Evolutionary conservation across 352 stramenopile species (phyloP).

Genomic region (Globisporangium nodosum): DNA sequence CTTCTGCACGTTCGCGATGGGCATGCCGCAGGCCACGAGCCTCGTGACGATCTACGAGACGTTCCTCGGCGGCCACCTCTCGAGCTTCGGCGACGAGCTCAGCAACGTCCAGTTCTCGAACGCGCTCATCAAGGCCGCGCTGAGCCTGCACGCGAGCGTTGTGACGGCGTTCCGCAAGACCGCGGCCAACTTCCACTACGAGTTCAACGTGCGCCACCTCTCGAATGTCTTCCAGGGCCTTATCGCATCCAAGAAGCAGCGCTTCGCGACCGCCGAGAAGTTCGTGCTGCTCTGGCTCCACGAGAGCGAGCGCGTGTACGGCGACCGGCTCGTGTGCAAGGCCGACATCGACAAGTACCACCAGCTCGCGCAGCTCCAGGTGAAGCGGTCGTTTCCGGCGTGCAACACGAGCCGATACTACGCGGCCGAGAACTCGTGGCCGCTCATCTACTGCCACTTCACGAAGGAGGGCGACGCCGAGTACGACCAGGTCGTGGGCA

Average conservation of each 20-base stretch:
- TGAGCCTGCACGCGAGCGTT: constrained; percentile 90
- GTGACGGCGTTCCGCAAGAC: constrained; percentile 93
- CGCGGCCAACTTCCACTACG: constrained; percentile 96
- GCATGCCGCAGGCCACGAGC: constrained; percentile 90
- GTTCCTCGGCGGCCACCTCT: constrained; percentile 92
- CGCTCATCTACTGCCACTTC: constrained; percentile 95
- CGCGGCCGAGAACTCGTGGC: constrained; percentile 92
- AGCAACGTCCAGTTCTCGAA: constrained; percentile 84
- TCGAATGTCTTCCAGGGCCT: constrained; percentile 96
- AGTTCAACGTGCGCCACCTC: constrained; percentile 96
- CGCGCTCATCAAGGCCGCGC: constrained; percentile 91
- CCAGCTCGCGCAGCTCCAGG: constrained; percentile 89
- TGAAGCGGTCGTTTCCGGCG: constrained; percentile 91
- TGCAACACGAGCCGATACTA: constrained; percentile 93
- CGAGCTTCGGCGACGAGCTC: constrained; percentile 86
- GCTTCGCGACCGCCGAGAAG: constrained; percentile 91
- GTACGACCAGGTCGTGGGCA: constrained; percentile 92
- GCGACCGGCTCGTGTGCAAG: constrained; percentile 91
- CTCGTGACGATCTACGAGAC: constrained; percentile 96
- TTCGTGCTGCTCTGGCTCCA: constrained; percentile 95
- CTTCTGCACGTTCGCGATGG: constrained; percentile 95
- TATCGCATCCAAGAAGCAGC: constrained; percentile 89
- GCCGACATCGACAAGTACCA: constrained; percentile 94
- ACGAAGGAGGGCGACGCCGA: constrained; percentile 90
- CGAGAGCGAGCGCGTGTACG: constrained; percentile 95